phyloP scores from a whole-genome alignment of 169 alveolate genomes.

The Condylostoma magnum region DNA sequence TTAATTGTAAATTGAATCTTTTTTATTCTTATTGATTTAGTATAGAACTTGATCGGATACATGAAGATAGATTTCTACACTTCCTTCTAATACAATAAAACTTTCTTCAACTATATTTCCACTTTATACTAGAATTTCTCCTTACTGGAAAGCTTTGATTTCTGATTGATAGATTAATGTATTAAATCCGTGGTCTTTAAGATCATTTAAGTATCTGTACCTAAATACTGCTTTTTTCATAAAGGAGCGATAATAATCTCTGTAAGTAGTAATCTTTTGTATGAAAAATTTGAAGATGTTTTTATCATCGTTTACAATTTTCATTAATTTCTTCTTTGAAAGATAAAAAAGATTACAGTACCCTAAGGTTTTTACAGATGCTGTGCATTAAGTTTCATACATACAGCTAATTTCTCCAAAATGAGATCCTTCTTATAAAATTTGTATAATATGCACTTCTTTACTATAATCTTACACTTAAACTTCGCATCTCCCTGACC shows the following conservation, averaged over 20 bases:
- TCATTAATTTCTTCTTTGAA: background rate
- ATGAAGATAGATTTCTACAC: background rate
- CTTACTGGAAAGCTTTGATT: background rate
- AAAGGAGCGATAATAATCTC: background rate
- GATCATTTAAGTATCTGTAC: background rate
- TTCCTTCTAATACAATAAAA: slow-evolving; percentile 26
- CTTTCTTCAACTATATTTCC: background rate
- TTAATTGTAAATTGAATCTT: background rate
- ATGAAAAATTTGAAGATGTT: background rate
- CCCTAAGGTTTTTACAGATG: slow-evolving; percentile 87
- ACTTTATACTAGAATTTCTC: background rate
- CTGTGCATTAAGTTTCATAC: slow-evolving; percentile 93
- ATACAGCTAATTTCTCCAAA: slow-evolving; percentile 96
- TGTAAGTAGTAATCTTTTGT: slow-evolving; percentile 2
- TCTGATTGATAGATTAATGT: background rate
- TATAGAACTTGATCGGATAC: background rate
- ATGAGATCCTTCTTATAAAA: slow-evolving; percentile 91
- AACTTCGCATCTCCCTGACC: slow-evolving; percentile 10
- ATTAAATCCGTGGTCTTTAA: background rate
- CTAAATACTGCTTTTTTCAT: background rate
- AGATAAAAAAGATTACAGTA: slow-evolving; percentile 1
- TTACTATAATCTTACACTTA: slow-evolving; percentile 3
- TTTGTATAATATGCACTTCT: slow-evolving; percentile 65
- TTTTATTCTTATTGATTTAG: background rate
- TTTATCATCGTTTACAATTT: background rate